Evolutionary conservation across 345 rosid genomes (phyloP).

Genomic region (Rhizophora mangle): DNA sequence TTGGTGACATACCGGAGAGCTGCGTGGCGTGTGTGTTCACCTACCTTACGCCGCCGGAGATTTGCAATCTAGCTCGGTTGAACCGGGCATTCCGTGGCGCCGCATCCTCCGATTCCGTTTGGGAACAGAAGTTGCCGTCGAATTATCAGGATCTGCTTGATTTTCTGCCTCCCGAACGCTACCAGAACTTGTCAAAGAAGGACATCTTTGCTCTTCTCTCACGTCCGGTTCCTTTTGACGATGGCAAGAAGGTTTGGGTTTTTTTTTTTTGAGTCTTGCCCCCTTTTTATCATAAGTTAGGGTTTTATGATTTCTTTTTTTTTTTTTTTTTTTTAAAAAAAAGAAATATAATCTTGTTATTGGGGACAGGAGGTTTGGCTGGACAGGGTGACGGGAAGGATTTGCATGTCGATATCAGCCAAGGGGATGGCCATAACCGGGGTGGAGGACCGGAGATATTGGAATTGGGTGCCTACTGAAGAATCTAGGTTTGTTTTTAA

Average conservation of each 20-base stretch:
- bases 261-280: background rate
- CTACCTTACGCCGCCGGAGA: constrained; percentile 89
- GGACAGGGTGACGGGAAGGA: constrained; percentile 84
- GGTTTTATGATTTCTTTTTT: constrained; percentile 8
- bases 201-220: constrained; percentile 84
- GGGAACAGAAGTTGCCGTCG: constrained; percentile 78
- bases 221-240: constrained; percentile 65
- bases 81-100: constrained; percentile 83
- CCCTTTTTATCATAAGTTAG: background rate
- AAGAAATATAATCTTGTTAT: constrained; percentile 3
- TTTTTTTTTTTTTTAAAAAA: background rate
- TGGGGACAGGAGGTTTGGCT: constrained; percentile 76
- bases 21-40: constrained; percentile 87
- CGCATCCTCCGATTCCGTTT: constrained; percentile 87
- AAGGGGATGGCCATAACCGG: constrained; percentile 92
- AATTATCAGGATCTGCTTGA: constrained; percentile 82
- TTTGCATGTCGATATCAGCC: constrained; percentile 83
- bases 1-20: constrained; percentile 92
- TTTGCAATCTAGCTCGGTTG: constrained; percentile 86
- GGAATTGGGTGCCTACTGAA: constrained; percentile 92
- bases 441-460: constrained; percentile 89
- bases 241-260: constrained; percentile 58
- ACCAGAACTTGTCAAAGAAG: constrained; percentile 59
- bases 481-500: constrained; percentile 70
- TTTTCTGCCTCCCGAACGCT: constrained; percentile 72